A percentile compares a stretch with the other conserved stretches of the same genome.
Conservation (phyloP, 257 asterid genomes). For the Solanum clarkiae region DNA sequence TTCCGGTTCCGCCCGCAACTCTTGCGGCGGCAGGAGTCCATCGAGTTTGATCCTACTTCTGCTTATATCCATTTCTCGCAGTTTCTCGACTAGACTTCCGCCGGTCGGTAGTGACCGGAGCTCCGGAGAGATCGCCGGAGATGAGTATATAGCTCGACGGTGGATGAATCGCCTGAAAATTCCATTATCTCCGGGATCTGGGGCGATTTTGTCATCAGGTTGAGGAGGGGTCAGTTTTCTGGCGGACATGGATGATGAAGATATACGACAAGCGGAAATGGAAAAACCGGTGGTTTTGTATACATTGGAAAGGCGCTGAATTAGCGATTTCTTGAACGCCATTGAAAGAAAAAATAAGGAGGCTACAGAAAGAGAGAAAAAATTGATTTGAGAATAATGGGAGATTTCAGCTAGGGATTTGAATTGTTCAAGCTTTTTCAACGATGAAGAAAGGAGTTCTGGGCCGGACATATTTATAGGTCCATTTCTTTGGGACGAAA, state of each 20-base stretch:
- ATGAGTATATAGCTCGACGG: neutral
- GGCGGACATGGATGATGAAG: neutral
- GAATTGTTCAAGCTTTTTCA: neutral
- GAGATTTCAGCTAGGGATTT: neutral
- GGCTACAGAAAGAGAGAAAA: neutral
- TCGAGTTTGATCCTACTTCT: slow-evolving; percentile 1
- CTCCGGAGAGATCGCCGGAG: neutral
- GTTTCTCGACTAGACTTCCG: neutral
- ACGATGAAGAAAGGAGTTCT: neutral
- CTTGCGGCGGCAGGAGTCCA: neutral
- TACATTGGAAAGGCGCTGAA: neutral
- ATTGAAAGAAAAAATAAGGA: neutral
- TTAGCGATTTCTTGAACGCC: neutral
- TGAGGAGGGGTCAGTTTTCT: neutral
- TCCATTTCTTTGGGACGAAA: neutral
- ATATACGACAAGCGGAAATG: neutral
- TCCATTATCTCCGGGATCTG: neutral
- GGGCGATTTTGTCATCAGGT: neutral
- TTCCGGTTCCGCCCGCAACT: neutral
- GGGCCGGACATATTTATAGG: neutral
- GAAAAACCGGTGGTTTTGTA: neutral
- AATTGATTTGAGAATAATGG: neutral
- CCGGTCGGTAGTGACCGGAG: neutral
- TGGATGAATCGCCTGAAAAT: neutral
- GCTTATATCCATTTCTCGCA: neutral